Conservation (phyloP, 83 land plant species). For the Picea engelmannii region DNA sequence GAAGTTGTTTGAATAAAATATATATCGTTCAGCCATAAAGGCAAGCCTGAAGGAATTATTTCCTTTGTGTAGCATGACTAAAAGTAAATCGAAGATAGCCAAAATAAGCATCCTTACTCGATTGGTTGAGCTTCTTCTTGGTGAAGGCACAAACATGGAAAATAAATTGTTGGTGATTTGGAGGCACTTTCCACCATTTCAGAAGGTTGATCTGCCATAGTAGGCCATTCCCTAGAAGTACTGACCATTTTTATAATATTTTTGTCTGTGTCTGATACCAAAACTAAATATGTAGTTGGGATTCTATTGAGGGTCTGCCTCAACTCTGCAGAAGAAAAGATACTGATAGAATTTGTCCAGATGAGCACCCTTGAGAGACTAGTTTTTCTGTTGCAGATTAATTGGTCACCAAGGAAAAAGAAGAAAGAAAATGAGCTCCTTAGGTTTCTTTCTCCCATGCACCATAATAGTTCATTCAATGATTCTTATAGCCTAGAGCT, state of each 20-base stretch:
- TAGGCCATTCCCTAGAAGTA: neutral
- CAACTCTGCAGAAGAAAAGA: neutral
- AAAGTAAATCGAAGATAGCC: slow-evolving; percentile 18
- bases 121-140: slow-evolving; percentile 21
- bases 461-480: neutral
- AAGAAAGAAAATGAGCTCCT: neutral
- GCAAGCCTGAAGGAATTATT: slow-evolving; percentile 30
- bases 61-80: slow-evolving; percentile 9
- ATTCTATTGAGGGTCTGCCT: neutral
- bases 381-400: neutral
- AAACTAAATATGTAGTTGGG: neutral
- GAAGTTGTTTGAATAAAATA: neutral
- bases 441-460: neutral
- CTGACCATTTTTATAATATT: neutral
- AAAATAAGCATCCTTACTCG: slow-evolving; percentile 22
- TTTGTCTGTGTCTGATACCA: neutral
- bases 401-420: neutral
- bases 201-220: slow-evolving; percentile 55
- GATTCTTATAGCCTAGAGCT: neutral
- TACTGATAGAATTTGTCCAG: neutral
- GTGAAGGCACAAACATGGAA: slow-evolving; percentile 3
- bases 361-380: neutral
- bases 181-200: slow-evolving; percentile 39
- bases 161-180: slow-evolving; percentile 48
- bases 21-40: slow-evolving; percentile 17